Evolutionary conservation across 2,329 filamentous ascomycete genomes (phyloP).

Genomic region (Xenoacremonium recifei): DNA sequence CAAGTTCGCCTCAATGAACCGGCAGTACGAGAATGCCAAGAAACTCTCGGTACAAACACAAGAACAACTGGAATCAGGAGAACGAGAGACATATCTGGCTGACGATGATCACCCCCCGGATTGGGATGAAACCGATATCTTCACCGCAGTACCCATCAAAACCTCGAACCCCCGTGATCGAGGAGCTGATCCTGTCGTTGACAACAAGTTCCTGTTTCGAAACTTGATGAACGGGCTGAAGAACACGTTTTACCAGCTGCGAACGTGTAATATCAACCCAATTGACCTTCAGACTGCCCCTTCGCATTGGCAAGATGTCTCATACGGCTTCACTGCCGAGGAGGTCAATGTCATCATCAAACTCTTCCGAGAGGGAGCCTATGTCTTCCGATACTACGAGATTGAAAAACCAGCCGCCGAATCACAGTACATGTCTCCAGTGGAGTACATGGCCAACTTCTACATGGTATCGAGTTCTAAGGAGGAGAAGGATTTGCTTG

Average conservation of each 20-base stretch:
- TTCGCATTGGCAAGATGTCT: conserved; percentile 90
- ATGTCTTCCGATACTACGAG: conserved; percentile 96
- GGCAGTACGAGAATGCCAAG: conserved; percentile 90
- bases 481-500: conserved; percentile 95
- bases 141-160: conserved; percentile 93
- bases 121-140: conserved; percentile 98
- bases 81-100: conserved; percentile 77
- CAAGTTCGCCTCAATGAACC: conserved; percentile 97
- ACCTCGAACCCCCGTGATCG: conserved; percentile 88
- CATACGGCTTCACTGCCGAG: conserved; percentile 94
- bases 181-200: conserved; percentile 83
- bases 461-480: conserved; percentile 93
- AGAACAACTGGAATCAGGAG: conserved; percentile 61
- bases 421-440: conserved; percentile 73
- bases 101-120: conserved; percentile 79
- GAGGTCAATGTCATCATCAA: conserved; percentile 97
- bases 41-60: conserved; percentile 81
- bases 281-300: conserved; percentile 80
- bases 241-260: conserved; percentile 93
- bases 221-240: conserved; percentile 95
- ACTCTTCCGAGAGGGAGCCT: conserved; percentile 92
- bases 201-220: conserved; percentile 98
- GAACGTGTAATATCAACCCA: conserved; percentile 77
- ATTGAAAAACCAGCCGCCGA: conserved; percentile 77
- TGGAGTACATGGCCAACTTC: conserved; percentile 91